Base-by-base conservation (phyloP, 148 eudicot genomes). In the Vaccinium vitisidaea region DNA sequence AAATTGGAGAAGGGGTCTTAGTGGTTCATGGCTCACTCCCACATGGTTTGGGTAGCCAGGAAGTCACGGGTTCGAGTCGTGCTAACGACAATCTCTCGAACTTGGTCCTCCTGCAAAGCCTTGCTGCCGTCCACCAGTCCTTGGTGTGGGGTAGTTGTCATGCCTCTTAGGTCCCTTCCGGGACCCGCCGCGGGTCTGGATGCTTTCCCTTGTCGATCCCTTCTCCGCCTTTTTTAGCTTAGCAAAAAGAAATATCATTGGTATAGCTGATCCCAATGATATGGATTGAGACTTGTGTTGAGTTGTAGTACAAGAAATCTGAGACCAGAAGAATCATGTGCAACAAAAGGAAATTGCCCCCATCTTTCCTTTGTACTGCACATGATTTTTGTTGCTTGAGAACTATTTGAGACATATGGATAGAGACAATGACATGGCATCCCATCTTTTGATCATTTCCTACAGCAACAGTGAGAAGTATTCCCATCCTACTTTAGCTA, bases 391-490 rank as follows among this genome's bases (percentile, higher is more conserved):
- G 46, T 54, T 18, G 13, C 32, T 59, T 61, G 54, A 54, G 59
- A 25, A 80, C 53, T 58, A 32, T 19, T 74, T 71, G 63, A 36
- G 54, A 69, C 69, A 84, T 53, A 55, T 80, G 71, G 86, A 80
- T 80, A 80, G 83, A 39, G 77, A 55, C 83, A 80, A 23, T 85
- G 16, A n/a, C 70, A 21, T 70, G 12, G 70, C 86, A 79, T 54
- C 67, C 53, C 78, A 77, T 80, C n/a, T 78, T 78, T 78, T 78
- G 82, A 59, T 59, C 73, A 84, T 58, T 50, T 55, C 58, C 80
- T 23, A 36, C 69, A 23, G 18, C 19, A 48, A 25, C 23, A 27
- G 81, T 67, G 54, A 52, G 53, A 11, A 50, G n/a, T 49, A 30
- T 63, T 32, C 76, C 46, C 65, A 65, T 52, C 76, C 43, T 48